Evolutionary conservation across 352 stramenopile genomes (phyloP).

Genomic region (Globisporangium canariense): DNA sequence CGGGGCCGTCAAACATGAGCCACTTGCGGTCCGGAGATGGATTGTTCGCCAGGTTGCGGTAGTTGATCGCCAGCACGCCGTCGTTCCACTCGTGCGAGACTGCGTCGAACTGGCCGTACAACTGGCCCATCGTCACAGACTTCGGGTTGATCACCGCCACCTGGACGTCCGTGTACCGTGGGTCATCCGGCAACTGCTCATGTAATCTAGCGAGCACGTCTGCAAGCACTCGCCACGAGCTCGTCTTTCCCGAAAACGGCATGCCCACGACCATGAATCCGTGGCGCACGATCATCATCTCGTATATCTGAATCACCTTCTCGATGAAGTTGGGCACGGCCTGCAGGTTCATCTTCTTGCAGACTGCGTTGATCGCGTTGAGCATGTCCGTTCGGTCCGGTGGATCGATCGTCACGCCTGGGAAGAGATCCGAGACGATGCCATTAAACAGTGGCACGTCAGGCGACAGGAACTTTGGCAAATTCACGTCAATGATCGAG

Average conservation of each 20-base stretch:
- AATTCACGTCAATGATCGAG: slow-evolving; percentile 94
- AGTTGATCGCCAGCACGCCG: slow-evolving; percentile 92
- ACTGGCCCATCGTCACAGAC: slow-evolving; percentile 90
- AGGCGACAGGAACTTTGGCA: slow-evolving; percentile 92
- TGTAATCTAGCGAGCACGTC: slow-evolving; percentile 86
- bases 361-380: slow-evolving; percentile 74
- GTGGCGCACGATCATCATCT: slow-evolving; percentile 96
- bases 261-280: slow-evolving; percentile 96
- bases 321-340: slow-evolving; percentile 88
- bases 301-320: slow-evolving; percentile 95
- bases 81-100: slow-evolving; percentile 95
- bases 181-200: slow-evolving; percentile 53
- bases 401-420: slow-evolving; percentile 86
- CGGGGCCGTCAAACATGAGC: slow-evolving; percentile 92
- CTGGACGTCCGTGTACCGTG: slow-evolving; percentile 72
- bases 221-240: slow-evolving; percentile 86
- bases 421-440: slow-evolving; percentile 93
- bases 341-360: slow-evolving; percentile 81
- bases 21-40: slow-evolving; percentile 85
- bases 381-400: slow-evolving; percentile 87
- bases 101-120: slow-evolving; percentile 94
- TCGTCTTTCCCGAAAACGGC: slow-evolving; percentile 93
- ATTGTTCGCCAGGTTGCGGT: slow-evolving; percentile 79
- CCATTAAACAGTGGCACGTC: slow-evolving; percentile 94
- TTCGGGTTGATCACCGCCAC: slow-evolving; percentile 92